Evolutionary conservation across 345 rosid genomes (phyloP), one percentile per base, ranked within the genome.

Genomic region (Erucastrum elatum): DNA sequence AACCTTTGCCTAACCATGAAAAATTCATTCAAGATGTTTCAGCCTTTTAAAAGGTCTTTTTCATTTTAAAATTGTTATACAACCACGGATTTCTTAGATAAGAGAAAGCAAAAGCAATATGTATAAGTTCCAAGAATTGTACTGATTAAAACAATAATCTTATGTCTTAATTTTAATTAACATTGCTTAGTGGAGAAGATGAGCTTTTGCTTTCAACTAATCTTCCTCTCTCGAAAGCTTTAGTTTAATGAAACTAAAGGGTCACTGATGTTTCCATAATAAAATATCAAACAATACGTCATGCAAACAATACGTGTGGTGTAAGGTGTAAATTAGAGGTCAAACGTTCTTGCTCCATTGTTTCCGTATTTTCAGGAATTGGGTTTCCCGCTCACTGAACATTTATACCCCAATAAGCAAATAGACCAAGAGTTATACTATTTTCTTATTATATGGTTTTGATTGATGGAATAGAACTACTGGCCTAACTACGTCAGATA

Each of bases 161-260:
- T 37, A 33, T 55, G 70, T 64, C 41, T 53, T 41, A 41, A 41
- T 71, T 64, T 29, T 39, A 55, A 15, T 15, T 53, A 71, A 58
- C 46, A 39, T 71, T 65, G 67, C 39, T 78, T 71, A 78, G 72
- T 65, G 81, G 72, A 66, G 72, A 72, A 78, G 77, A 71, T 78
- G 72, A 5, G 39, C 66, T 59, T 71, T 78, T 78, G 77, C 67
- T 71, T 78, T 78, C 72, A 56, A 55, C 76, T 65, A 29, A 65
- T 8, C 6, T 16, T 0, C 29, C 8, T 74, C 64, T 58, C 21
- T 73, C 33, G 16, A 17, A 56, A 58, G 72, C 51, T 59, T 75
- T 68, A 60, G 61, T 17, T 59, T 17, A 68, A 46, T 68, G 53
- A 60, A 35, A 68, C 0, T 31, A 37, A 29, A 56, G 60, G 35